Evolutionary conservation across 495 filamentous ascomycete genomes (phyloP), one percentile per base, ranked within the genome.

Genomic region (Lophiostoma macrostomum): DNA sequence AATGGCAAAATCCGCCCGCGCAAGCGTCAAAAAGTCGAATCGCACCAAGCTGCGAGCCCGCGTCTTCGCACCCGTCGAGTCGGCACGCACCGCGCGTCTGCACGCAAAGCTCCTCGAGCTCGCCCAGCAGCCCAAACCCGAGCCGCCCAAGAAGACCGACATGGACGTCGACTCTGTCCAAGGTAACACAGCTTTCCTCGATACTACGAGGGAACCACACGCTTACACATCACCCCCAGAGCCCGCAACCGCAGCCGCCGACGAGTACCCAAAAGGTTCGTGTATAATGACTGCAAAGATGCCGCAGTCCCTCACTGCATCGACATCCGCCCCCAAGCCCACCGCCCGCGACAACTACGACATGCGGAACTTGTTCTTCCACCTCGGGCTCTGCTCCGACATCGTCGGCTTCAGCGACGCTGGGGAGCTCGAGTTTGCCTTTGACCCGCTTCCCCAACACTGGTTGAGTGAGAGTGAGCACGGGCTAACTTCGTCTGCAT

Each of bases 1-100:
- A 53, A 96, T 96, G 90, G 90, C 90, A 2, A 95, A 93, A 63
- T 84, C 86, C 64, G 71, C 84, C 38, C 77, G 90, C 61, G 76
- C 90, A 32, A 89, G 84, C 59, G 72, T 76, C 41, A 79, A 76
- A 58, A 95, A 96, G 75, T 73, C 78, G 58, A 91, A 96, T 72
- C 84, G 85, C 64, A 76, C 79, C 49, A 81, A 75, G 47, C 75
- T 95, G 37, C 88, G 90, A 68, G 73, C 77, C 47, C 83, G 76
- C 44, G 81, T 95, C 52, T 95, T 94, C 67, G 84, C 81, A 0
- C 90, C 90, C 8, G 79, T 82, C 35, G 87, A 89, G 62, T 67
- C 76, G 61, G 90, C 85, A 30, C 79, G 90, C 44, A 83, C 80
- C 35, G 81, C 86, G 67, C 80, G 90, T 60, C 78, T 95, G 13